Base-by-base conservation (phyloP, 75 land plant species). In the Ceratopteris richardii region DNA sequence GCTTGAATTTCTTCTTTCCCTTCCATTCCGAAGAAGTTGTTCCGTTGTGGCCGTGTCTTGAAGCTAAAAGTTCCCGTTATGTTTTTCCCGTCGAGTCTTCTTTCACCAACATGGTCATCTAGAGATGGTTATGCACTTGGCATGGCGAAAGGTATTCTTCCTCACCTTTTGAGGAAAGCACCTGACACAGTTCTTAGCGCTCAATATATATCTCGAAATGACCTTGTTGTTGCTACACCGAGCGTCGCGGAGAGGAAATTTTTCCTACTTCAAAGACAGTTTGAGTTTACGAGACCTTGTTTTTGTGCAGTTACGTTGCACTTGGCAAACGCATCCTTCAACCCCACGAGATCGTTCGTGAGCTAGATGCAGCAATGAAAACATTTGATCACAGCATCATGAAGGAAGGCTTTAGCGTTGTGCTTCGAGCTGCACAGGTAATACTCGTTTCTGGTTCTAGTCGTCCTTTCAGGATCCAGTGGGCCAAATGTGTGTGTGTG, bases 341-440 rank as follows among this genome's bases (percentile, higher is more conserved):
- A 51, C 59, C 50, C 48, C 70, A 69, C 0, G 72, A 84, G 18
- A 37, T 87, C 25, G 68, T 69, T 76, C 72, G 69, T 2, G 87
- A 77, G 46, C 14, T 87, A 46, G 82, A 75, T 31, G 67, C 53
- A 47, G n/a, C 72, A 5, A 78, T 84, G 29, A 77, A 78, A 27
- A 78, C 78, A 42, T 48, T 50, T 31, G 48, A 23, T 3, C 24
- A 26, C 7, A 13, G 5, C 23, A 7, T 23, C 29, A 26, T 52
- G 9, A 23, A 52, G 28, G 65, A 63, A 24, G 44, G 68, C 7
- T 81, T 94, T 62, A 85, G 91, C 22, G 66, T 62, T 39, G 73
- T 94, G 46, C 62, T 94, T 4, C 69, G 58, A 40, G 63, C 68
- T 54, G 80, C 87, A 9, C 82, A 88, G 90, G 98, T 93, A n/a